A percentile compares a stretch with the other conserved stretches of the same genome.
Evolutionary conservation across 192 early-diverging fungal species (phyloP).

Genomic region (Mortierella hygrophila): DNA sequence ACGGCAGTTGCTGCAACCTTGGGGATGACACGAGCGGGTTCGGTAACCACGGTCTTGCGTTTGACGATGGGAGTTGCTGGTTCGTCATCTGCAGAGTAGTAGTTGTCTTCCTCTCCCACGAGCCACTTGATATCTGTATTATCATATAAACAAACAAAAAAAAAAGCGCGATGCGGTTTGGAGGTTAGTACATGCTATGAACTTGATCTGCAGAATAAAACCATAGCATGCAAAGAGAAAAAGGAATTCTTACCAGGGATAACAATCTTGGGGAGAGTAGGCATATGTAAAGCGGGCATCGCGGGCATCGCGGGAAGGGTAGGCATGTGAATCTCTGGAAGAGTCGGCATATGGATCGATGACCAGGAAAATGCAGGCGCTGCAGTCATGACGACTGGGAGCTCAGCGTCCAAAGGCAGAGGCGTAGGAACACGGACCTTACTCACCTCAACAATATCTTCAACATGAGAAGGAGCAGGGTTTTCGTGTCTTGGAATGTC

Average conservation of each 20-base stretch:
- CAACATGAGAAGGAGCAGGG: slow-evolving; percentile 1
- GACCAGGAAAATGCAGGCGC: neutral
- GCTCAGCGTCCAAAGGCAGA: neutral
- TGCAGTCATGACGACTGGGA: neutral
- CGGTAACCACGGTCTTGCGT: neutral
- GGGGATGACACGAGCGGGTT: neutral
- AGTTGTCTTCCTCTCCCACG: neutral
- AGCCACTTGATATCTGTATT: neutral
- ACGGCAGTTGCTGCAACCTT: neutral
- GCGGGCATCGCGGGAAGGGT: too few species aligned
- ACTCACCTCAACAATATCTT: slow-evolving; percentile 8
- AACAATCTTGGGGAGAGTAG: too few species aligned
- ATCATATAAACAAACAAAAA: too few species aligned
- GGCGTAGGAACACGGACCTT: neutral
- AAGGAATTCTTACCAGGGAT: too few species aligned
- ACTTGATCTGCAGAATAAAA: too few species aligned
- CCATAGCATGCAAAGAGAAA: too few species aligned
- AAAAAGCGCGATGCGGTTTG: too few species aligned
- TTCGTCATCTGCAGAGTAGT: slow-evolving; percentile 13
- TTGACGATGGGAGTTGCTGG: neutral
- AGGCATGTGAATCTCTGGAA: too few species aligned
- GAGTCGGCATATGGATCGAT: too few species aligned
- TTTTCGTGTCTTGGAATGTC: slow-evolving; percentile 7
- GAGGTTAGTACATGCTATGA: too few species aligned
- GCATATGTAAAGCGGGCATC: too few species aligned